Evolutionary conservation across 331 rosid genomes (phyloP).

Genomic region (Malus hybrid): DNA sequence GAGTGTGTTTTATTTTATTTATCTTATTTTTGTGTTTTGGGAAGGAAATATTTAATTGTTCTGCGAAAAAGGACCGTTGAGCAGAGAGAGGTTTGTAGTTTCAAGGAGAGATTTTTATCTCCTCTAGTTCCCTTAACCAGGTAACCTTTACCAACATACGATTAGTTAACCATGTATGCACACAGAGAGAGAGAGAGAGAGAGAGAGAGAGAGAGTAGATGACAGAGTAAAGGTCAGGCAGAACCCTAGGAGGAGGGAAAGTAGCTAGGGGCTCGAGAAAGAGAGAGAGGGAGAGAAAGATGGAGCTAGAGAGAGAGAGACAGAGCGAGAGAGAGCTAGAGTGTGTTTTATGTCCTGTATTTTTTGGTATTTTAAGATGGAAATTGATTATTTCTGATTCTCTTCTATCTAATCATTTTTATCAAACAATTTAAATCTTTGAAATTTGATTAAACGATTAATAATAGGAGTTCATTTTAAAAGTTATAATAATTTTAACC

Average conservation of each 20-base stretch:
- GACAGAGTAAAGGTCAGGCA: conserved; percentile 15
- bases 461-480: too few relatives aligned
- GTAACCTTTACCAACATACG: conserved; percentile 5
- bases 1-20: neutral
- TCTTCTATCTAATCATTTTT: too few relatives aligned
- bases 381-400: too few relatives aligned
- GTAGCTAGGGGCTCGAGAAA: conserved; percentile 99
- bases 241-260: conserved; percentile 22
- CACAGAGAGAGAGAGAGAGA: conserved; percentile 7
- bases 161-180: neutral
- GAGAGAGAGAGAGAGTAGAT: conserved; percentile 1
- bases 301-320: neutral
- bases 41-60: neutral
- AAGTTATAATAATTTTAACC: too few relatives aligned
- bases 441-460: too few relatives aligned
- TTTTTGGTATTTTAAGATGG: too few relatives aligned
- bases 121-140: neutral
- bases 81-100: neutral
- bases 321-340: neutral
- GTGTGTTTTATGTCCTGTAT: conserved; percentile 13
- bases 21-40: neutral
- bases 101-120: conserved; percentile 1
- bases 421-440: too few relatives aligned
- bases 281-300: conserved; percentile 54
- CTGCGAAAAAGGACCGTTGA: conserved; percentile 8